Conservation (phyloP, 441 rosid genomes). For the Adansonia madagascariensis region DNA sequence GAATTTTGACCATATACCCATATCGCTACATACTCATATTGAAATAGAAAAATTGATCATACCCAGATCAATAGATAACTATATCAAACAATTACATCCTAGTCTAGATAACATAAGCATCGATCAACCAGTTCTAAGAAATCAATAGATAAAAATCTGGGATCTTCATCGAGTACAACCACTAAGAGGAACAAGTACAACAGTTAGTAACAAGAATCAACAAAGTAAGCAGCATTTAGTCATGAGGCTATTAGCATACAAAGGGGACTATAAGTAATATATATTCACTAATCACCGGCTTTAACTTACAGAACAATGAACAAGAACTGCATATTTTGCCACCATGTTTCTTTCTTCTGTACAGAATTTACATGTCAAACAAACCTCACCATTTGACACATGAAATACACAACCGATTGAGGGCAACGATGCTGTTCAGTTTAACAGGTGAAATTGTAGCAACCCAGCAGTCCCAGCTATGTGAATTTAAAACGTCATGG, state of each 20-base stretch:
- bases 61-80: too few relatives aligned
- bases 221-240: not conserved
- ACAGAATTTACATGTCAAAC: constrained; percentile 46
- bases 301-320: constrained; percentile 16
- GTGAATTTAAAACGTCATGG: constrained; percentile 33
- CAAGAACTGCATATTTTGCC: constrained; percentile 23
- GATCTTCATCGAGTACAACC: not conserved
- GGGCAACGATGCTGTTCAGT: constrained; percentile 29
- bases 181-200: constrained; percentile 3
- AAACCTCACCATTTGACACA: constrained; percentile 34
- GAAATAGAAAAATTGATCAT: too few relatives aligned
- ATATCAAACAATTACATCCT: too few relatives aligned
- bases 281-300: constrained; percentile 14
- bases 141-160: not conserved
- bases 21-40: too few relatives aligned
- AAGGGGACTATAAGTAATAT: constrained; percentile 1
- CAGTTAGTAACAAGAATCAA: constrained; percentile 2
- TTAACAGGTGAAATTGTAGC: constrained; percentile 29
- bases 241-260: constrained; percentile 1
- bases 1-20: too few relatives aligned
- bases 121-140: not conserved
- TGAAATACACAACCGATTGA: constrained; percentile 37
- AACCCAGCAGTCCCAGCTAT: constrained; percentile 30
- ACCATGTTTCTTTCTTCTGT: constrained; percentile 35
- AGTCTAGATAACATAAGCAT: not conserved